Evolutionary conservation across 2,329 filamentous ascomycete species (phyloP), one percentile per base, ranked within the genome.

Genomic region (Colletotrichum gigasporum): DNA sequence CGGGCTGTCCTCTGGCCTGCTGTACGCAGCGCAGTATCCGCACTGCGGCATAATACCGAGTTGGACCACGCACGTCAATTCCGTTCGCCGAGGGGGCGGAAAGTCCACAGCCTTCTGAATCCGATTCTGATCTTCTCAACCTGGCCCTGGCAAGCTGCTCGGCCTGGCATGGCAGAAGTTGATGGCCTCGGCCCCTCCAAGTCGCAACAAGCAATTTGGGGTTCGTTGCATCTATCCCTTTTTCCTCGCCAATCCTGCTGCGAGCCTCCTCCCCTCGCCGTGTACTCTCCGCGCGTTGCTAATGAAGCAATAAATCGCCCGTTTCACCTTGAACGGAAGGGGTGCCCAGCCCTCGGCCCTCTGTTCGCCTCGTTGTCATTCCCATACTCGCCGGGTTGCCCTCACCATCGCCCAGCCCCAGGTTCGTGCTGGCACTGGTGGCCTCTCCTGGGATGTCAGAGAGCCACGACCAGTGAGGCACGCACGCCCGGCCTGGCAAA

Each of bases 221-320:
- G 30, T 26, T 56, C 47, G 53, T 42, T 18, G 2, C 24, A 60
- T 39, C 20, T 22, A 48, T 64, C 61, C 55, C 61, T 53, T 57
- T 57, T 48, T 42, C 34, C 14, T 52, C 20, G 34, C 39, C 39
- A 41, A 44, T 50, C 26, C 45, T 59, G n/a, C 34, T 4, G 30
- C 51, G 14, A 34, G 34, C 28, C 51, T 39, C 34, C n/a, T 20
- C 12, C 44, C 34, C 14, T 30, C 35, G 28, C 26, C 42, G 48
- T 56, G 11, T 22, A 47, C 30, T 53, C 61, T 41, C 35, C 42
- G 41, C 56, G 44, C 47, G 11, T 42, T 64, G 56, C 56, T 35
- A 54, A 61, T 50, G 56, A 61, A 61, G 56, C 48, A 61, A 54
- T 44, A 54, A 61, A 39, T 61, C 35, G 35, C 28, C 48, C 61